Evolutionary conservation across 2,329 filamentous ascomycete species (phyloP).

Genomic region (Ophiosphaerella herpotricha): DNA sequence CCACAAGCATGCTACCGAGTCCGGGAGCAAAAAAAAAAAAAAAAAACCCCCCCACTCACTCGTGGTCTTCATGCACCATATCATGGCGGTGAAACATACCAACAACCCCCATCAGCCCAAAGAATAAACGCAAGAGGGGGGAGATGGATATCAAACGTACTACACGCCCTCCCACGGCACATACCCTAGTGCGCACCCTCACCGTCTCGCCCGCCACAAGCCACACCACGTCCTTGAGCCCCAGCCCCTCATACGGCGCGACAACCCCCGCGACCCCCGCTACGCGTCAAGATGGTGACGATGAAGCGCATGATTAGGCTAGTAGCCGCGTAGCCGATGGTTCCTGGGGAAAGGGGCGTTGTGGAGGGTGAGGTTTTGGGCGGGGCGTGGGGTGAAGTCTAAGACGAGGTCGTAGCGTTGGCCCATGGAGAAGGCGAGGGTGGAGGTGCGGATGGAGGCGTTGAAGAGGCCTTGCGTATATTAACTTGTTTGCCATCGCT

Average conservation of each 20-base stretch:
- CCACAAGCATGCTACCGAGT: slow-evolving; percentile 49
- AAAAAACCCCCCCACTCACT: no score
- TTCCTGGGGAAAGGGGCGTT: slow-evolving; percentile 52
- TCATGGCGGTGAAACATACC: slow-evolving; percentile 54
- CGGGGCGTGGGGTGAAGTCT: slow-evolving; percentile 57
- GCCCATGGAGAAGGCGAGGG: slow-evolving; percentile 58
- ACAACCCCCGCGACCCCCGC: slow-evolving; percentile 50
- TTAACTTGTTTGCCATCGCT: no score
- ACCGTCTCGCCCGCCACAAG: slow-evolving; percentile 54
- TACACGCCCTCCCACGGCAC: slow-evolving; percentile 54
- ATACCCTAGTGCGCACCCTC: slow-evolving; percentile 34
- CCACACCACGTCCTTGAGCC: slow-evolving; percentile 64
- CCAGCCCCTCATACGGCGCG: slow-evolving; percentile 58
- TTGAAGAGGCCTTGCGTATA: slow-evolving; percentile 49
- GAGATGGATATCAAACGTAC: slow-evolving; percentile 3
- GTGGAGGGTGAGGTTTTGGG: slow-evolving; percentile 55
- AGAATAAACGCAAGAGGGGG: not conserved
- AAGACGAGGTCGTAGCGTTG: slow-evolving; percentile 64
- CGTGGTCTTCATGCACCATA: slow-evolving; percentile 52
- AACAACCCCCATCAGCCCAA: not conserved
- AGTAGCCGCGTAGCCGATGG: slow-evolving; percentile 57
- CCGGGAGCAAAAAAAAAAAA: no score
- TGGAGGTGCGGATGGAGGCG: slow-evolving; percentile 49
- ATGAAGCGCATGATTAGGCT: slow-evolving; percentile 48
- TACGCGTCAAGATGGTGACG: slow-evolving; percentile 57